Evolutionary conservation across 1,284 basidiomycete species (phyloP).

Genomic region (Puccinia novopanici): DNA sequence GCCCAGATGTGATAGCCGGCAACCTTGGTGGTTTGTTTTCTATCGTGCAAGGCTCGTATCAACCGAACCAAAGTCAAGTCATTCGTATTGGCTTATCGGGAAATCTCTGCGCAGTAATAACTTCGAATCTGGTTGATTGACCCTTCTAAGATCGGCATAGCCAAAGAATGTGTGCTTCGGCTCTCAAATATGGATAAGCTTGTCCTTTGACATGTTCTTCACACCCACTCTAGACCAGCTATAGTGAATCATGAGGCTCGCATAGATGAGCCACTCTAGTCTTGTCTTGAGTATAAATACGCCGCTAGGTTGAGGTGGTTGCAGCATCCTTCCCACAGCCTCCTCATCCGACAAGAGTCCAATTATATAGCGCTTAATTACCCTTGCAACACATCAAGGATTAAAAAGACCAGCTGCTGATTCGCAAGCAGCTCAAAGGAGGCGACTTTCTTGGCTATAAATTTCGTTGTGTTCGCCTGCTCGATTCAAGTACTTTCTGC

Average conservation of each 20-base stretch:
- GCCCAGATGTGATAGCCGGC: too few relatives aligned
- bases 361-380: not conserved
- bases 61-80: constrained; percentile 1
- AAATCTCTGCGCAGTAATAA: not conserved
- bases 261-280: not conserved
- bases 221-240: not conserved
- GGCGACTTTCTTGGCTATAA: not conserved
- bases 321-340: not conserved
- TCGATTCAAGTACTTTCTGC: not conserved
- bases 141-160: not conserved
- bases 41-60: not conserved
- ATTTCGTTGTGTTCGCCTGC: not conserved
- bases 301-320: not conserved
- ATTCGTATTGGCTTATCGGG: not conserved
- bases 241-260: not conserved
- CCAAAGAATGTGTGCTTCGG: constrained; percentile 7
- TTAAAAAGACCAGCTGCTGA: not conserved
- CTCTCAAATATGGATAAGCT: not conserved
- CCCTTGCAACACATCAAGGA: not conserved
- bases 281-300: not conserved
- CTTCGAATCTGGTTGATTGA: constrained; percentile 10
- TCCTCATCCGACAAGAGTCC: not conserved
- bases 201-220: not conserved
- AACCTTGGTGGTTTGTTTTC: not conserved
- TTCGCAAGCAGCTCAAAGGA: not conserved